Evolutionary conservation across 129 eudicot genomes (phyloP), one percentile per base, ranked within the genome.

Genomic region (Heracleum sosnowskyi): DNA sequence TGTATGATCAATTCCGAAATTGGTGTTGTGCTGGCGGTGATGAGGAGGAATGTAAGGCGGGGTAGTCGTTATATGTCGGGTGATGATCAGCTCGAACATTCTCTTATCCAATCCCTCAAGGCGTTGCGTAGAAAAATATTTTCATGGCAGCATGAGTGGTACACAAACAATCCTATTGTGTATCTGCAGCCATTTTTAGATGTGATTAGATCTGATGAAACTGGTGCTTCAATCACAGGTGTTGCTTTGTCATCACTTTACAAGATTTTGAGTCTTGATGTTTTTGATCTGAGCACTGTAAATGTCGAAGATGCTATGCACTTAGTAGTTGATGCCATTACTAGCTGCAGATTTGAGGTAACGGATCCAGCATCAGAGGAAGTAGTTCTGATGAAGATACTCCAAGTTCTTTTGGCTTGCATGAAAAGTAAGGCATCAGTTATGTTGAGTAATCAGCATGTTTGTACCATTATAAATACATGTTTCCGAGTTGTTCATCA

Each of bases 401-500:
- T 93, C 75, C 97, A 87, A 83, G 98, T 93, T 86, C 90, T 93
- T 77, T 78, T 93, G 71, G 97, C 97, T 80, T 91, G 97, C 83
- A 91, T 93, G 97, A 93, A 88, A 84, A 89, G 96, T 77, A 91
- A 89, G 84, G 90, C 95, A 53, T 91, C 98, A 7, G 89, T 86
- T 60, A 86, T 89, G 85, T 77, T 93, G 82, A 93, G 95, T 80
- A 93, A 93, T 82, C 98, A 93, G 86, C 97, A 93, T 81, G 97
- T 93, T 82, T 93, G 98, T 82, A 93, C 93, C 46, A 88, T 93
- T 13, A 91, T 89, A 78, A 93, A 93, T 83, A 93, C 97, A 47
- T 93, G 95, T 82, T 93, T 91, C 73, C 86, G 97, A 13, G 86
- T 91, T 55, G 97, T 93, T 70, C 98, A 93, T 85, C 98, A 93